Conservation (phyloP, 208 protist genomes). For the Acanthamoeba castellanii region DNA sequence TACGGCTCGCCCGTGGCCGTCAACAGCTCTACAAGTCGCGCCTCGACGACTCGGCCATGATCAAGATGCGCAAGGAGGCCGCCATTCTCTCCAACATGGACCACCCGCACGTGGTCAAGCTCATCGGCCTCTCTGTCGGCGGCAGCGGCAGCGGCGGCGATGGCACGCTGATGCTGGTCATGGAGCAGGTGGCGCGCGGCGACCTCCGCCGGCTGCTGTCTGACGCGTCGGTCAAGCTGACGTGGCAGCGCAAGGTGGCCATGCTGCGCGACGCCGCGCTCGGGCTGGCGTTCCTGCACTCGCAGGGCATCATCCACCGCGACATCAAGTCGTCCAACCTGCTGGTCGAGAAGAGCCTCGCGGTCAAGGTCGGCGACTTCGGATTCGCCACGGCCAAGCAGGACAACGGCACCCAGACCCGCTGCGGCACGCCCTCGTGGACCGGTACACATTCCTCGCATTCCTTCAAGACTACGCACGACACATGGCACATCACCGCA, state of each 20-base stretch:
- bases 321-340: conserved; percentile 75
- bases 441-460: neutral
- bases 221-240: conserved; percentile 14
- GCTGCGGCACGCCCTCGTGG: conserved; percentile 64
- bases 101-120: conserved; percentile 33
- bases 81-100: conserved; percentile 23
- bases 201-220: conserved; percentile 78
- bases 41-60: conserved; percentile 53
- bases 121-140: neutral
- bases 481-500: too few species aligned
- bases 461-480: too few species aligned
- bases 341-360: neutral
- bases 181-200: conserved; percentile 83
- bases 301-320: conserved; percentile 50
- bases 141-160: neutral
- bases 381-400: conserved; percentile 69
- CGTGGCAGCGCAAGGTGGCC: conserved; percentile 41
- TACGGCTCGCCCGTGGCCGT: conserved; percentile 38
- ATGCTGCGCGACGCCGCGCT: conserved; percentile 62
- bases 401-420: conserved; percentile 66
- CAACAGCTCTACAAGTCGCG: conserved; percentile 26
- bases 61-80: conserved; percentile 64
- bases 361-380: conserved; percentile 69
- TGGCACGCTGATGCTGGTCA: conserved; percentile 80
- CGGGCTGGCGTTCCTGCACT: conserved; percentile 39